Evolutionary conservation across 306 rosid genomes (phyloP).

Genomic region (Sphenostylis stenocarpa): DNA sequence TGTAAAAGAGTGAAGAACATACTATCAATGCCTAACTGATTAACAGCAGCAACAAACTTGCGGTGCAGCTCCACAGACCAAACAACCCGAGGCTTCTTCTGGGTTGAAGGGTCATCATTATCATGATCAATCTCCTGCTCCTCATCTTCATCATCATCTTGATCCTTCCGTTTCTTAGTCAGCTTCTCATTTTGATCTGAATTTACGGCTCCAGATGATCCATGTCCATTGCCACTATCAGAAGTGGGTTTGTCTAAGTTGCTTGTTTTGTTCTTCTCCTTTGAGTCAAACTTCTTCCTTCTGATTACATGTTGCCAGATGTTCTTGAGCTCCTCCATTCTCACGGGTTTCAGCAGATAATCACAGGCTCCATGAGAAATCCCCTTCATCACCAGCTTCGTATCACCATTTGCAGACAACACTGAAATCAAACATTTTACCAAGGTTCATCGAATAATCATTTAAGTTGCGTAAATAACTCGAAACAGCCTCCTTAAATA

Average conservation of each 20-base stretch:
- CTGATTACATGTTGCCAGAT: slow-evolving; percentile 97
- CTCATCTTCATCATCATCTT: slow-evolving; percentile 72
- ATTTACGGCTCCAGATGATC: slow-evolving; percentile 46
- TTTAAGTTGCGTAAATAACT: background rate
- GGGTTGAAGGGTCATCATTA: slow-evolving; percentile 69
- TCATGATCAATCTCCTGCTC: slow-evolving; percentile 68
- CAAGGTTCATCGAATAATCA: slow-evolving; percentile 4
- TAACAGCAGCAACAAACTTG: slow-evolving; percentile 92
- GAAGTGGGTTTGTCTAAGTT: slow-evolving; percentile 47
- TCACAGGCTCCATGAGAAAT: slow-evolving; percentile 97
- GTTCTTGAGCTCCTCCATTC: slow-evolving; percentile 91
- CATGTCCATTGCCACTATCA: slow-evolving; percentile 44
- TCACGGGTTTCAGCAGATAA: slow-evolving; percentile 92
- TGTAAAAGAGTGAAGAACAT: slow-evolving; percentile 41
- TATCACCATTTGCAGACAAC: slow-evolving; percentile 87
- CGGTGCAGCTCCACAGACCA: slow-evolving; percentile 96
- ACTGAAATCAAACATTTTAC: slow-evolving; percentile 50
- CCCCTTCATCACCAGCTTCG: slow-evolving; percentile 94
- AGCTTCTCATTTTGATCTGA: slow-evolving; percentile 65
- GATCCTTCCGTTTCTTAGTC: slow-evolving; percentile 78
- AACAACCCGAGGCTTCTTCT: slow-evolving; percentile 97
- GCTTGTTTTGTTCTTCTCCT: slow-evolving; percentile 53
- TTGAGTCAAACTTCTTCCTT: slow-evolving; percentile 78
- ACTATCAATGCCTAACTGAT: slow-evolving; percentile 96
- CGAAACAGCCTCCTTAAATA: background rate